Evolutionary conservation across 2,329 filamentous ascomycete species (phyloP), one percentile per base, ranked within the genome.

Genomic region (Neurospora sp.): DNA sequence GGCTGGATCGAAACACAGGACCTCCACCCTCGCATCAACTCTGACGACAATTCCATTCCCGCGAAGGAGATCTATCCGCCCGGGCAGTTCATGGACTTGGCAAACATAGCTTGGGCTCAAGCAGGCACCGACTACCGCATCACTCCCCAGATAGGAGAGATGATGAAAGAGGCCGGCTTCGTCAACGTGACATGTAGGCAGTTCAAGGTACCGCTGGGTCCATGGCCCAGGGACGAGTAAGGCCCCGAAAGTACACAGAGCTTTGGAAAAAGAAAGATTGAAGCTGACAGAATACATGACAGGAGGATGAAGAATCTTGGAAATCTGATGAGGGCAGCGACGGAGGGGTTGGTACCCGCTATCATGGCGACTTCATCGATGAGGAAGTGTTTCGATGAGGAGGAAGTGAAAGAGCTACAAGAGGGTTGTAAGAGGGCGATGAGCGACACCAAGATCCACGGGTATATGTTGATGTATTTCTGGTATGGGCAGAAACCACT

Each of bases 1-100:
- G 75, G 75, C 7, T 77, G 75, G 74, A 71, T 76, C 42, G 76
- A 77, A 68, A 28, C 73, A 19, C 75, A 76, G 33, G 75, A 77
- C 67, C 71, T 73, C 58, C 73, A 73, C 28, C 71, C 71, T 17
- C 46, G 67, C 2, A 52, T 73, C n/a, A 69, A 68, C 68, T 75
- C 73, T 67, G 76, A 77, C 67, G 76, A 77, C 58, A 70, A 70
- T 66, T 75, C 71, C 13, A 67, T 76, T 66, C 23, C 42, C 1
- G 40, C 66, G 1, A 58, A 39, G 15, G 58, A 68, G 4, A 66
- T 28, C 2, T 70, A 69, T 28, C 66, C 69, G 7, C 38, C 75
- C 10, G 38, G 13, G 3, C 33, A 70, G 17, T 74, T 76, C 67
- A 69, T 72, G 40, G 70, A 74, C 10, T 68, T 71, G 58, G 68